Evolutionary conservation across 2,329 filamentous ascomycete genomes (phyloP), one percentile per base, ranked within the genome.

Genomic region (Aspergillus flavus): DNA sequence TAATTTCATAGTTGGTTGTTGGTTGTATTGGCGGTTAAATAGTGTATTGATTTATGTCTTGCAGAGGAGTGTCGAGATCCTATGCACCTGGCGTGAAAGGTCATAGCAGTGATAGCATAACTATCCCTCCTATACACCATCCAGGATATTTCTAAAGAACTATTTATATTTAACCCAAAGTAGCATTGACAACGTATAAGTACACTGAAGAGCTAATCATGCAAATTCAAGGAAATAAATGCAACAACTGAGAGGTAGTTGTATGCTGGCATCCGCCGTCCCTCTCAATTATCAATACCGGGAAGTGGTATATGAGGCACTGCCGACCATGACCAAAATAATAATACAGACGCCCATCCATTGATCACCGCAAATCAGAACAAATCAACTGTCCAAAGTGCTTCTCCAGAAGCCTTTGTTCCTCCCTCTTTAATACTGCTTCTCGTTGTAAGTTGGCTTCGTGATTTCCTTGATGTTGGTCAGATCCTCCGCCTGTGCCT

Each of bases 401-500:
- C 50, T 21, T 46, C 34, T 57, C 43, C 41, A 28, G 23, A 53
- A 16, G 23, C 62, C 26, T 64, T 57, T 23, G 46, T 60, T 43
- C 53, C 61, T 28, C 61, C 61, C 46, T 36, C 46, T 30, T 50
- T 70, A 75, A 39, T 71, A 70, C 36, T 71, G 70, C 61, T 75
- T 74, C 43, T 68, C 64, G 48, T 73, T 74, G 64, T 69, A 71
- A 50, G 61, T 65, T 32, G 75, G 75, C 65, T 73, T 76, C 57
- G 75, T 77, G 57, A 67, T 30, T n/a, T 70, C 60, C 62, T 71
- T 71, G 64, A 78, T 76, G 61, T 77, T 74, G 60, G 73, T 70
- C 52, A 71, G 65, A 45, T 73, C 74, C 57, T 75, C 69, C 26
- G 75, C 79, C 68, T 80, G 76, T 53, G 79, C 74, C 63, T 78